A percentile compares a stretch with the other conserved stretches of the same genome.
These are phyloP conservation scores for Chrysopogon serrulatus DNA, from an alignment of 176 grass and related monocot genomes.

Conservation along the genomic window DNA sequence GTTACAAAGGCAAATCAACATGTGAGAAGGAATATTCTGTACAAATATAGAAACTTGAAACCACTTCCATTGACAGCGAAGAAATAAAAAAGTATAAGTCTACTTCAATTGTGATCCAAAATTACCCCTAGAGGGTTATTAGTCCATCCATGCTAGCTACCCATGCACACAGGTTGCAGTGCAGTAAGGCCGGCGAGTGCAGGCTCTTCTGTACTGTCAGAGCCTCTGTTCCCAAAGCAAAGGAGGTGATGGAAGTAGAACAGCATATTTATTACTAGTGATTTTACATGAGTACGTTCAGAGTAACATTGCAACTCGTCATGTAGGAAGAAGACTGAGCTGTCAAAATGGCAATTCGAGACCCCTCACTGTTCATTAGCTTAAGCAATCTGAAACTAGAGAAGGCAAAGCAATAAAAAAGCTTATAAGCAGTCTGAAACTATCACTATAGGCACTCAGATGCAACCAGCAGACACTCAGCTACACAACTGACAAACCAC, in stretches of 20 bases:
- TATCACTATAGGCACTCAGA: neutral
- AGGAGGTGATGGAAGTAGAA: neutral
- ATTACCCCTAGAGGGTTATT: neutral
- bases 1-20: neutral
- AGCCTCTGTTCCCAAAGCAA: neutral
- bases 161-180: neutral
- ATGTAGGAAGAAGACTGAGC: neutral
- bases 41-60: neutral
- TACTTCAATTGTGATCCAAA: neutral
- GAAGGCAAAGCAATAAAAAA: neutral
- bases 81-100: neutral
- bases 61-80: neutral
- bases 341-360: neutral
- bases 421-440: neutral
- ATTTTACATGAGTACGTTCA: neutral
- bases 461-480: neutral
- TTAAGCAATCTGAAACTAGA: neutral
- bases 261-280: neutral
- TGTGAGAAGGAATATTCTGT: constrained; percentile 9
- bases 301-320: neutral
- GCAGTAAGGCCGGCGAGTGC: neutral
- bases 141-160: neutral
- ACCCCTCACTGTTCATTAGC: neutral
- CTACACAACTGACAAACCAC: neutral
- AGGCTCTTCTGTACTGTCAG: neutral